Evolutionary conservation across 495 filamentous ascomycete species (phyloP), one percentile per base, ranked within the genome.

Genomic region (Podospora tetraspora): DNA sequence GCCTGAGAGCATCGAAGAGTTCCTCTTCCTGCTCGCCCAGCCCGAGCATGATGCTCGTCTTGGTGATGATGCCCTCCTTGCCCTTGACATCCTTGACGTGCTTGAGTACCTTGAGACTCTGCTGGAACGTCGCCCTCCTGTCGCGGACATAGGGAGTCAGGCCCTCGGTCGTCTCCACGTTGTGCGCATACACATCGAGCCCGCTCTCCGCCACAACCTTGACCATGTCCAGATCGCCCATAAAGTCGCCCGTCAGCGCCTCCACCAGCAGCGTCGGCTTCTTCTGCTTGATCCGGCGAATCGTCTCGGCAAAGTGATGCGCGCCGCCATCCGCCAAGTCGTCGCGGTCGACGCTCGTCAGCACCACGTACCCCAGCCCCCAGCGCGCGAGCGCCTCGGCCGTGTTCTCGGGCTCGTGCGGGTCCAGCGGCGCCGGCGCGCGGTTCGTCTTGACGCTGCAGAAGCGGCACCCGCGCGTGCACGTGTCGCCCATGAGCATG

Each of bases 401-500:
- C 3, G 93, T 97, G 79, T 99, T 88, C 82, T 99, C 95, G 1
- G 95, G 95, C 79, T 99, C 95, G 78, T 98, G 95, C 8, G 92
- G 91, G 77, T 99, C 95, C 34, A 98, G 86, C 25, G 95, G 92
- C 10, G 89, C 79, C 3, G 96, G 96, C 0, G 81, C 77, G 57
- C 90, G 88, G 24, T 79, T 86, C 0, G 95, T 99, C 87, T 97
- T 97, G 61, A 99, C 95, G 67, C 87, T 90, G 84, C 95, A 99
- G 84, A 99, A 99, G 57, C 96, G 88, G 79, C 95, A 99, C 23
- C 95, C 95, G 29, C 95, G 89, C 10, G 95, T 99, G 80, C 95
- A 99, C 8, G 95, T 97, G 75, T 99, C 95, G 70, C 95, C 95
- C 94, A 98, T 97, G 8, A 98, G 83, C 96, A 99, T 98, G 81